These are phyloP conservation scores for Hypomontagnella submonticulosa DNA, from an alignment of 495 filamentous ascomycete genomes.

Conservation along the genomic window DNA sequence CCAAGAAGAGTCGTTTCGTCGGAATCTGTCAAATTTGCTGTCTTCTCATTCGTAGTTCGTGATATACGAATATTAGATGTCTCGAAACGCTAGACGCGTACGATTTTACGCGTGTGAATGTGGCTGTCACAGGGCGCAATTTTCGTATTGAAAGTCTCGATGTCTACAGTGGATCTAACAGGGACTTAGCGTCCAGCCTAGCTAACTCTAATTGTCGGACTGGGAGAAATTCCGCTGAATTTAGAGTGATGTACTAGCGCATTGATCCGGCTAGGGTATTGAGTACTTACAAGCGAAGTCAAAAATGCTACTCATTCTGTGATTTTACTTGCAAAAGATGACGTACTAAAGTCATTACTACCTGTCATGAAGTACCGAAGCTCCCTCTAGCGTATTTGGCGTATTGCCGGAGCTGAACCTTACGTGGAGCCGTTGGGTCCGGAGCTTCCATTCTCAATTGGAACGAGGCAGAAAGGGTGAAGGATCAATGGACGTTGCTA, in stretches of 20 bases:
- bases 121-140: not conserved
- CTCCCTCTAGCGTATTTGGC: not conserved
- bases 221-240: conserved; percentile 20
- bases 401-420: conserved; percentile 12
- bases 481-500: conserved; percentile 1
- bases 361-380: not conserved
- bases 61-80: conserved; percentile 8
- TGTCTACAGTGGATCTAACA: conserved; percentile 5
- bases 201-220: conserved; percentile 4
- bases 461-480: not conserved
- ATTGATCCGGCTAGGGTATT: not conserved
- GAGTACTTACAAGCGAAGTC: not conserved
- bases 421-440: not conserved
- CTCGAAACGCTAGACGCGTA: conserved; percentile 9
- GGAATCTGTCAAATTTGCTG: not conserved
- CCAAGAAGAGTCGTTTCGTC: too few relatives aligned
- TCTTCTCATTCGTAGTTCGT: not conserved
- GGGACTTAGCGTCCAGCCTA: conserved; percentile 4
- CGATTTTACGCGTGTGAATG: conserved; percentile 1
- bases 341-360: conserved; percentile 14
- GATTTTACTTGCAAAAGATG: not conserved
- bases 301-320: not conserved
- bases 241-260: not conserved
- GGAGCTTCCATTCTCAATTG: not conserved
- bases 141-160: too few relatives aligned